Evolutionary conservation across 345 rosid species (phyloP), one percentile per base, ranked within the genome.

Genomic region (Mallotus nudiflorus): DNA sequence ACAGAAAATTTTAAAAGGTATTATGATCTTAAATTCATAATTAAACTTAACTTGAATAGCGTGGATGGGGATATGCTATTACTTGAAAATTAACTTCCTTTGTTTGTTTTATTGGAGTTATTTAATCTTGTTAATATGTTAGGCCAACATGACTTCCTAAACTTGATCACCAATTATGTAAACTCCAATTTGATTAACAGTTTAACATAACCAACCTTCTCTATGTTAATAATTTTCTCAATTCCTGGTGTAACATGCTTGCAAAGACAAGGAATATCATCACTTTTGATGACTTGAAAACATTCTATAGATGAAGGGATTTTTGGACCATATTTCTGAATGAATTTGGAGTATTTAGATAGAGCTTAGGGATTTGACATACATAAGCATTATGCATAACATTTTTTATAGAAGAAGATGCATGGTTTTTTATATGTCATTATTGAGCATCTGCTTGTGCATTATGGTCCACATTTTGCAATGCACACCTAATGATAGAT

Each of bases 11-110:
- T 2, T 3, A 5, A n/a, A 13, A 25, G 25, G 51, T 6, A 22
- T 2, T 16, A n/a, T 14, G 59, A 55, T 35, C 65, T 68, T 12
- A 9, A 55, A 42, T 57, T 50, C 0, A 28, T 5, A 0, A 5
- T 44, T 19, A n/a, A 0, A 4, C 15, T 52, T 62, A 24, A 69
- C 5, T 20, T 14, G 20, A 0, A 2, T 4, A 22, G 27, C 15
- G 0, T 68, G 7, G 2, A 0, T 2, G 19, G 49, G 3, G 81
- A 77, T 57, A 2, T 62, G 28, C 13, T 68, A 16, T 20, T 65
- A 5, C 45, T 65, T 5, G 68, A 49, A 11, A 65, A 65, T 22
- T 73, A 77, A 33, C 69, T 72, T 48, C 81, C 77, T 3, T 77
- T 73, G 31, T 63, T 67, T 22, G 64, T 77, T 52, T 71, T 77